Evolutionary conservation across 345 rosid species (phyloP).

Genomic region (Dipteronia sinensis): DNA sequence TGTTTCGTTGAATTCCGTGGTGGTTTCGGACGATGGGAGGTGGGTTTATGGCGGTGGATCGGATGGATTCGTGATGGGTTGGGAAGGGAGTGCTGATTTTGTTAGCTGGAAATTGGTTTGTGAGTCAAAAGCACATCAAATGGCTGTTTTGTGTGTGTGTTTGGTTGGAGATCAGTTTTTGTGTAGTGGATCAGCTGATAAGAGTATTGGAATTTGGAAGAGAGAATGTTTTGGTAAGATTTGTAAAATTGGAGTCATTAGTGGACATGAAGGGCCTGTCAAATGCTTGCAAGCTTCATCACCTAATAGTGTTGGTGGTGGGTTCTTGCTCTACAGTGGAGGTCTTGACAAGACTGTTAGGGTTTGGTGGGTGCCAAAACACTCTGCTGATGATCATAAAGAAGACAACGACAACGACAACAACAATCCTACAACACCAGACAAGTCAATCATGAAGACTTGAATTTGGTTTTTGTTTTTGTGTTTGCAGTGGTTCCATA

Average conservation of each 20-base stretch:
- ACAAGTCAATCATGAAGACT: conserved; percentile 11
- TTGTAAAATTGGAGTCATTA: conserved; percentile 53
- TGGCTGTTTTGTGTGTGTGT: conserved; percentile 78
- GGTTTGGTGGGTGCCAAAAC: conserved; percentile 90
- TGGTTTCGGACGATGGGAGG: conserved; percentile 64
- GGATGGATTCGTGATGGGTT: conserved; percentile 83
- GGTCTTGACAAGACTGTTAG: conserved; percentile 87
- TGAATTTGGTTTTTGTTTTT: no score
- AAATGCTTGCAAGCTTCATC: conserved; percentile 89
- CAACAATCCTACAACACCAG: neutral
- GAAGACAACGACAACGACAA: neutral
- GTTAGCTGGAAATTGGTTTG: conserved; percentile 58
- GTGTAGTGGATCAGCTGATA: conserved; percentile 90
- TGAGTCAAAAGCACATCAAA: conserved; percentile 67
- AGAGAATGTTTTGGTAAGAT: conserved; percentile 55
- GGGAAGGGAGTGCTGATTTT: conserved; percentile 59
- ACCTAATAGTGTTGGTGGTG: conserved; percentile 48
- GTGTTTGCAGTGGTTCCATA: no score
- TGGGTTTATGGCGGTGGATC: conserved; percentile 88
- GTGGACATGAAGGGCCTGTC: conserved; percentile 87
- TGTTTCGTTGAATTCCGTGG: conserved; percentile 70
- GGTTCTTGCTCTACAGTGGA: conserved; percentile 92
- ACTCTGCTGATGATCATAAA: neutral
- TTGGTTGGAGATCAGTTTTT: conserved; percentile 55
- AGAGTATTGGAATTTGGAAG: conserved; percentile 82